Conservation (phyloP, 2,329 filamentous ascomycete genomes). For the Venturia effusa region DNA sequence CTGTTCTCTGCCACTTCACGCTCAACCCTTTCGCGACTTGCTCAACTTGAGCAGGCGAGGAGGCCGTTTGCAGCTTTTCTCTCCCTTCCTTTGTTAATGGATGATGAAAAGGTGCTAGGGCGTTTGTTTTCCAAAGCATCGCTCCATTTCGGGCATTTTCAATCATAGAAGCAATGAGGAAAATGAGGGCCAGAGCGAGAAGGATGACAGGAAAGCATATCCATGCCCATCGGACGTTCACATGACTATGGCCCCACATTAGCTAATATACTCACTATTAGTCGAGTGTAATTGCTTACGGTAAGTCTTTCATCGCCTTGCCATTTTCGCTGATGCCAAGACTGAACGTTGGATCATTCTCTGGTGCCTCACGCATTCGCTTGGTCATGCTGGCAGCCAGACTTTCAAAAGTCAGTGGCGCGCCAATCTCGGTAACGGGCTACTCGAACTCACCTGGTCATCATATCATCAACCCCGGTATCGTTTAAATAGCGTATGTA, state of each 20-base stretch:
- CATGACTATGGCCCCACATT: neutral
- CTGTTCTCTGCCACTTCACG: constrained; percentile 4
- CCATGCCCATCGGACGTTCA: constrained; percentile 8
- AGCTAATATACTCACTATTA: neutral
- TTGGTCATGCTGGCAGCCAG: constrained; percentile 6
- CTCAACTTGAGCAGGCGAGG: neutral
- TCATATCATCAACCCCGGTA: neutral
- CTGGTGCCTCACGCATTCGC: constrained; percentile 6
- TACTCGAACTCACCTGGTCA: neutral
- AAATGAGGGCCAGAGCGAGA: neutral
- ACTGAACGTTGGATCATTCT: neutral
- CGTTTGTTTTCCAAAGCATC: constrained; percentile 8
- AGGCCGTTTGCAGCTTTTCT: constrained; percentile 1
- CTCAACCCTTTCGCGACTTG: constrained; percentile 1
- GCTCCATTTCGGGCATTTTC: constrained; percentile 7
- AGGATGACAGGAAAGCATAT: constrained; percentile 4
- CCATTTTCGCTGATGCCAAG: neutral
- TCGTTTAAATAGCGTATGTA: neutral
- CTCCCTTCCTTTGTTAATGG: constrained; percentile 7
- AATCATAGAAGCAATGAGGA: constrained; percentile 3
- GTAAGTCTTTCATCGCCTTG: neutral
- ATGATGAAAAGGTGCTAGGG: constrained; percentile 1
- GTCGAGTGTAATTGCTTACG: neutral
- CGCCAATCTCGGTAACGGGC: too few relatives aligned
- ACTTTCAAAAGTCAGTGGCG: neutral